phyloP scores from a whole-genome alignment of 495 filamentous ascomycete genomes.

The Penicillium odoratum region DNA sequence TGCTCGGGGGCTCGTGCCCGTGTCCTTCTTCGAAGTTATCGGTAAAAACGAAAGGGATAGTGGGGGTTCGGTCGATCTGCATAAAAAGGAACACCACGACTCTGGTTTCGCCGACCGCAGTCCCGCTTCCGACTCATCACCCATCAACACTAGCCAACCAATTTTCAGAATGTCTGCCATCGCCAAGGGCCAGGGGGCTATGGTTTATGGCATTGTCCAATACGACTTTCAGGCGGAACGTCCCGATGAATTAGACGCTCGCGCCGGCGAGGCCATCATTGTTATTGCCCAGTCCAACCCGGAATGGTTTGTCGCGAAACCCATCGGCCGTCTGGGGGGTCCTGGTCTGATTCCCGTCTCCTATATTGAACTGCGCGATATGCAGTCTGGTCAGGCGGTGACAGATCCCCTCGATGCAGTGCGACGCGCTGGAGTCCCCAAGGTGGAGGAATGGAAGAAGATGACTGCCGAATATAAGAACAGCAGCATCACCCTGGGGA shows the following conservation, averaged over 20 bases:
- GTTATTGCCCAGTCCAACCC: slow-evolving; percentile 99
- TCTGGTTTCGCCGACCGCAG: slow-evolving; percentile 75
- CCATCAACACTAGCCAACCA: slow-evolving; percentile 33
- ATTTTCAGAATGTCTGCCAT: slow-evolving; percentile 53
- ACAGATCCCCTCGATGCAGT: slow-evolving; percentile 84
- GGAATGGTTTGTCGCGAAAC: slow-evolving; percentile 99
- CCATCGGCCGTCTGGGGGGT: slow-evolving; percentile 89
- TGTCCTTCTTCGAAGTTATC: slow-evolving; percentile 86
- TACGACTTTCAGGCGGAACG: slow-evolving; percentile 97
- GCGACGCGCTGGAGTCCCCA: slow-evolving; percentile 86
- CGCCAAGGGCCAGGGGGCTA: slow-evolving; percentile 69
- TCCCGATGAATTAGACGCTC: slow-evolving; percentile 92
- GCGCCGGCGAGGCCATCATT: slow-evolving; percentile 93
- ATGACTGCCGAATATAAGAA: slow-evolving; percentile 99
- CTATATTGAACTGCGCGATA: slow-evolving; percentile 95
- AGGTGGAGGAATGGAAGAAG: slow-evolving; percentile 99
- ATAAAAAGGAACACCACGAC: slow-evolving; percentile 65
- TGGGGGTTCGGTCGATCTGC: slow-evolving; percentile 67
- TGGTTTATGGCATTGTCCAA: slow-evolving; percentile 95
- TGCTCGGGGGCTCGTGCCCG: slow-evolving; percentile 88
- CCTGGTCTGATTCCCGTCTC: slow-evolving; percentile 95
- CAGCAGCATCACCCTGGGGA: slow-evolving; percentile 92
- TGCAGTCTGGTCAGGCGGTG: slow-evolving; percentile 81
- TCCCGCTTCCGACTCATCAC: slow-evolving; percentile 37
- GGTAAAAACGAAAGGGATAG: slow-evolving; percentile 85